These are phyloP conservation scores for Avena insularis DNA, from an alignment of 176 grass and related monocot species.

Conservation along the genomic window DNA sequence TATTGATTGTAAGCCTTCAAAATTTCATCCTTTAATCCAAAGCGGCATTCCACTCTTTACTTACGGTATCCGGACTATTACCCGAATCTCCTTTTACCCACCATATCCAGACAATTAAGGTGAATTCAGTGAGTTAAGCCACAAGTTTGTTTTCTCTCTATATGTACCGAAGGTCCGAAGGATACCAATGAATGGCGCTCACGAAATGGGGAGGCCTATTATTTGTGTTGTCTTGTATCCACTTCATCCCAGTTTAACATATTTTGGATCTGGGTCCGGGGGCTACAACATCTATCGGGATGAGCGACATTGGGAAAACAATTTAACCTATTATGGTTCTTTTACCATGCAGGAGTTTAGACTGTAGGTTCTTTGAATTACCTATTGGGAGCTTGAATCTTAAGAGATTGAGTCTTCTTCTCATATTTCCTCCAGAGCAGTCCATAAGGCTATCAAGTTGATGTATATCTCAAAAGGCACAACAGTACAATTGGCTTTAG, in stretches of 20 bases:
- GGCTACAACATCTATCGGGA: not conserved
- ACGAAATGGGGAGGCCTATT: not conserved
- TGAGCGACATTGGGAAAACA: not conserved
- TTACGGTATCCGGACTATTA: not conserved
- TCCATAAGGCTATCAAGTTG: not conserved
- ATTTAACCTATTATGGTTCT: not conserved
- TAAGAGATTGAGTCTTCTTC: not conserved
- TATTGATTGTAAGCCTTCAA: too few relatives aligned
- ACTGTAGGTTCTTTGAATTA: not conserved
- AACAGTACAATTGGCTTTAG: not conserved
- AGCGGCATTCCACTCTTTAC: not conserved
- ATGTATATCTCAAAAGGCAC: too few relatives aligned
- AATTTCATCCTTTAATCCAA: too few relatives aligned
- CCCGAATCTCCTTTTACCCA: too few relatives aligned
- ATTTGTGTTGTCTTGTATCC: not conserved
- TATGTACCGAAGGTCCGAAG: not conserved
- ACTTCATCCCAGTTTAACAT: not conserved
- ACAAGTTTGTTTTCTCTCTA: not conserved
- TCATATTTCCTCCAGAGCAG: fast-evolving
- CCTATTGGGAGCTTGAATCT: not conserved
- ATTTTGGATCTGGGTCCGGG: not conserved
- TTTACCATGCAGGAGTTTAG: not conserved
- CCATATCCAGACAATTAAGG: not conserved
- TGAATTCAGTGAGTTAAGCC: not conserved
- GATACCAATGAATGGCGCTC: not conserved